Evolutionary conservation across 345 rosid genomes (phyloP), one percentile per base, ranked within the genome.

Genomic region (Garcia nutans): DNA sequence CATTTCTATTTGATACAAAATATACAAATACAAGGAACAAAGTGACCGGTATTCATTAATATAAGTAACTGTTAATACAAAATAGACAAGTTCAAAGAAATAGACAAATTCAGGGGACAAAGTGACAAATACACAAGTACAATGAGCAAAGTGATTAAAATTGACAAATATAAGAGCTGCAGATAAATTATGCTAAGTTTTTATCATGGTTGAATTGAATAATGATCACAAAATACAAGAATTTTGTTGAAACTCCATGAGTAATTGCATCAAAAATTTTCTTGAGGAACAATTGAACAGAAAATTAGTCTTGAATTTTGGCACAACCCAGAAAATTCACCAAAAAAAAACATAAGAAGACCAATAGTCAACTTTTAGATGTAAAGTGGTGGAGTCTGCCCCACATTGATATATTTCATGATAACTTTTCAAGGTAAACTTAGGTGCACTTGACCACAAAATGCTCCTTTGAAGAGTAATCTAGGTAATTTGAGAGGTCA

Each of bases 381-480:
- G 54, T 1, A 42, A 9, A 41, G 17, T 52, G 73, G 23, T 33
- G 13, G 10, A 13, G 12, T 49, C n/a, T 49, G 37, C 8, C 17
- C 28, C 33, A 22, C 5, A 22, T 67, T 23, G 10, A 22, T 22
- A 22, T 24, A n/a, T 44, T 13, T 67, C 56, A 67, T 22, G 31
- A 3, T 67, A 10, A n/a, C 0, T 23, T 60, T 67, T 6, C 10
- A n/a, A 58, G 62, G 31, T 12, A 58, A 0, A 58, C 10, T 9
- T n/a, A 22, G 28, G 22, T 15, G 26, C 52, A 22, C 44, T 13
- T 37, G 1, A 15, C 19, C 44, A 31, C 44, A 13, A 47, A n/a
- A n/a, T n/a, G n/a, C n/a, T n/a, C n/a, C n/a, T 28, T 72, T 61
- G 58, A 62, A 11, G 60, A 65, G 52, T 31, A 31, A 65, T 22